Conservation (phyloP, 768 basidiomycete species). For the Galerina sulciceps region DNA sequence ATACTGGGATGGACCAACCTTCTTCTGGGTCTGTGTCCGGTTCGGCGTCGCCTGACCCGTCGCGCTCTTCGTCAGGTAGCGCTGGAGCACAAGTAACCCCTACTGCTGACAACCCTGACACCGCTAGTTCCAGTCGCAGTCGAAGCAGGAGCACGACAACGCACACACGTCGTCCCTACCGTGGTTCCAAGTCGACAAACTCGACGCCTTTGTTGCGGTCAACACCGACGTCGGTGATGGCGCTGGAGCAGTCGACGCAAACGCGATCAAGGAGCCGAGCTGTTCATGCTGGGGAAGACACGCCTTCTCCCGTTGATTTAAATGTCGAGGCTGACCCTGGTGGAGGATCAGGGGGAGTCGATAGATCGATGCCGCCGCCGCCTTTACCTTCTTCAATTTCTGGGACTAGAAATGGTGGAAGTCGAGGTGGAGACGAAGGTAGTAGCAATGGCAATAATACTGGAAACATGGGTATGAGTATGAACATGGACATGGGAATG, state of each 20-base stretch:
- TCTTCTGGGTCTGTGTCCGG: constrained; percentile 16
- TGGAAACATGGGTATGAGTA: background rate
- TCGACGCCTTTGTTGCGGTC: constrained; percentile 58
- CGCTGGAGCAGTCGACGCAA: background rate
- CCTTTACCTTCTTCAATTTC: constrained; percentile 42
- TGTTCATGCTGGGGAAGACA: constrained; percentile 44
- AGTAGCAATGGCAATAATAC: background rate
- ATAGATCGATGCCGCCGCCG: constrained; percentile 80
- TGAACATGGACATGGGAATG: constrained; percentile 1
- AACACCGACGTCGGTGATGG: constrained; percentile 11
- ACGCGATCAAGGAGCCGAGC: no score
- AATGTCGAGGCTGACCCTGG: constrained; percentile 33
- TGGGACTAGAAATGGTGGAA: background rate
- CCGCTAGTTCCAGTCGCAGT: background rate
- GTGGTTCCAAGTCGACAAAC: constrained; percentile 56
- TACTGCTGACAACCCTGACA: background rate
- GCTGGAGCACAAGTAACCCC: background rate
- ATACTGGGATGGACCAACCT: background rate
- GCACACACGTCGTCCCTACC: constrained; percentile 14
- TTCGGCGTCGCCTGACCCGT: constrained; percentile 17
- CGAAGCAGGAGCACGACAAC: background rate
- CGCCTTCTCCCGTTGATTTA: constrained; percentile 83
- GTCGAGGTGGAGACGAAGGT: background rate
- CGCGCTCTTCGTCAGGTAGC: background rate
- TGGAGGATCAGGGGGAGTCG: constrained; percentile 1